Evolutionary conservation across 177 flowering plant species (phyloP).

Genomic region (Vitis hybrid): DNA sequence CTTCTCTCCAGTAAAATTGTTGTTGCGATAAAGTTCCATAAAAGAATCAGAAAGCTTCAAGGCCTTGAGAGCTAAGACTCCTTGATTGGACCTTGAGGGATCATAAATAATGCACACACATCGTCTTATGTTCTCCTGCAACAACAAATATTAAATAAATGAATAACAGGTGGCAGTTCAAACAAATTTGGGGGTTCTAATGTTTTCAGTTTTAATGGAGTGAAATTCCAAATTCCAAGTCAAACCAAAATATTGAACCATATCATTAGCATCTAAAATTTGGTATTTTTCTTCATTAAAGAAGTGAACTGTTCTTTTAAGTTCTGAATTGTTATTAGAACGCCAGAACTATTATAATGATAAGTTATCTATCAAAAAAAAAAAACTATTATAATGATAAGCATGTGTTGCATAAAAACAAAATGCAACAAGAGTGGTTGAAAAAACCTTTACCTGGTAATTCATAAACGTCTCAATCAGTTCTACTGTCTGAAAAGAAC

Average conservation of each 20-base stretch:
- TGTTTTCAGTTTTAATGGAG: no score
- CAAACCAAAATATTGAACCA: no score
- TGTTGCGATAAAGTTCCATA: constrained; percentile 87
- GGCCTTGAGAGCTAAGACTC: constrained; percentile 92
- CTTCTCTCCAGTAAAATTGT: constrained; percentile 95
- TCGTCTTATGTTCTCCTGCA: constrained; percentile 94
- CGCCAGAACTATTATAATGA: neutral
- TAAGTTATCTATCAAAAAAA: no score
- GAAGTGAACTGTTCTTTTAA: no score
- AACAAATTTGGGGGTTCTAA: neutral
- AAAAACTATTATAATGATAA: no score
- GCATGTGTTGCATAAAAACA: neutral
- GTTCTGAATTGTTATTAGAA: no score
- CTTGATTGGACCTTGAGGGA: constrained; percentile 85
- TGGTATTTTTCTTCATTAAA: no score
- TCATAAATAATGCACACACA: constrained; percentile 98
- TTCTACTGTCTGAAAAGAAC: constrained; percentile 88
- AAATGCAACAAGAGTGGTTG: neutral
- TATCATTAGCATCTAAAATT: no score
- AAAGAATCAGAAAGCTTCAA: constrained; percentile 96
- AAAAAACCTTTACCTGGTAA: constrained; percentile 66
- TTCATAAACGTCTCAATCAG: constrained; percentile 97
- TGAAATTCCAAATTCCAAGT: no score
- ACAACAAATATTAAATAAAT: no score
- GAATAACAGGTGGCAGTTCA: neutral